Percentiles rank a stretch among this genome's conserved stretches.
Conservation (phyloP, 2,329 filamentous ascomycete species). For the Penicillium sp. region DNA sequence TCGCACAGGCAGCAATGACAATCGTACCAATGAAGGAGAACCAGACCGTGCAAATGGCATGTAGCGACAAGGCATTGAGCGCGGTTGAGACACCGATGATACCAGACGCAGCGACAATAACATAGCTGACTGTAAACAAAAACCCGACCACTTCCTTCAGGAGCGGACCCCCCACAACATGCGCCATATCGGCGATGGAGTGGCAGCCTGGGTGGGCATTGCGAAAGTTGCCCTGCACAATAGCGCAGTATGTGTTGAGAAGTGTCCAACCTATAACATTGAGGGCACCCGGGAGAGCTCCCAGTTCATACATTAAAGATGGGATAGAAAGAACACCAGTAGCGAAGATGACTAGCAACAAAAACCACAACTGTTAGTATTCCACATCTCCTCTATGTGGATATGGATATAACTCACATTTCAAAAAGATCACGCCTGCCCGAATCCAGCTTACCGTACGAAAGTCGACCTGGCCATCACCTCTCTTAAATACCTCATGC, state of each 20-base stretch:
- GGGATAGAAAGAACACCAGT: conserved; percentile 54
- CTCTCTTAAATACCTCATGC: conserved; percentile 53
- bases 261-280: conserved; percentile 50
- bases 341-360: conserved; percentile 28
- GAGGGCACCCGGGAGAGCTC: conserved; percentile 50
- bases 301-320: conserved; percentile 49
- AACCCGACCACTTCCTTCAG: conserved; percentile 56
- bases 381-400: background rate
- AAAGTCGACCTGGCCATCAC: conserved; percentile 52
- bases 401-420: conserved; percentile 31
- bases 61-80: conserved; percentile 60
- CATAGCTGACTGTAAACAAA: conserved; percentile 59
- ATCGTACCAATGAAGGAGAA: conserved; percentile 57
- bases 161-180: conserved; percentile 54
- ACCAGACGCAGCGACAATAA: conserved; percentile 58
- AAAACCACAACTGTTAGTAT: background rate
- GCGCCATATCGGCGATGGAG: conserved; percentile 59
- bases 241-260: conserved; percentile 51
- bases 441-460: conserved; percentile 55
- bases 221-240: conserved; percentile 55
- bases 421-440: conserved; percentile 55
- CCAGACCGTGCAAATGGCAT: conserved; percentile 61
- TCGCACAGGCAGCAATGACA: conserved; percentile 50
- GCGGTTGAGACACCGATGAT: conserved; percentile 61
- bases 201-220: conserved; percentile 54